Evolutionary conservation across 768 basidiomycete species (phyloP), one percentile per base, ranked within the genome.

Genomic region (Rhizopogon roseolus): DNA sequence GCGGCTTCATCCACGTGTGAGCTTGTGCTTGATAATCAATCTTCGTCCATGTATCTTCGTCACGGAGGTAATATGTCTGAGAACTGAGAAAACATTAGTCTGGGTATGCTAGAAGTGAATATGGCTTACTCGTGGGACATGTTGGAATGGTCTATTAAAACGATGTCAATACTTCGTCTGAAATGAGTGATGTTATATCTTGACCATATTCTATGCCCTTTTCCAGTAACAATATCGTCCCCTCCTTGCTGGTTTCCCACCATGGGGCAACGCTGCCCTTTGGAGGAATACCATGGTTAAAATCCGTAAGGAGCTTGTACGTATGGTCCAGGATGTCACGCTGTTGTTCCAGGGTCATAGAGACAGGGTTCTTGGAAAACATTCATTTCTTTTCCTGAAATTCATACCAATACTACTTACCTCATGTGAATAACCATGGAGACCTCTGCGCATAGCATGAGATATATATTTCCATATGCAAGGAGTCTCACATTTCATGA

Each of bases 161-260:
- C 1, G 32, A 38, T 56, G 54, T 46, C 39, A 66, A 59, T 38
- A 39, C 4, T 5, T 45, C 52, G 42, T 40, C 54, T 17, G 54
- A 60, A 37, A 58, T 42, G n/a, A 43, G 54, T 9, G 28, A 51
- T 37, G 48, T 14, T n/a, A 13, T 29, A 17, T 6, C 50, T 48
- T 54, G 2, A 84, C 84, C 86, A 61, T 90, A 90, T 72, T 86
- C 78, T 42, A 90, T 85, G 0, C 88, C 88, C 57, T 84, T 83
- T 37, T 85, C 82, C 22, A 88, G 75, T 25, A 90, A 69, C 25
- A 90, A 71, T 14, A 79, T 68, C 0, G 81, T 81, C 4, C 82
- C 83, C 64, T 86, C 85, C 56, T 79, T 82, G 66, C 80, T 84
- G 3, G 81, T 81, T 64, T 90, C 88, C 87, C 87, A 90, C 86